Conservation (phyloP, 2,329 filamentous ascomycete genomes). For the Pestalotiopsis sp. region DNA sequence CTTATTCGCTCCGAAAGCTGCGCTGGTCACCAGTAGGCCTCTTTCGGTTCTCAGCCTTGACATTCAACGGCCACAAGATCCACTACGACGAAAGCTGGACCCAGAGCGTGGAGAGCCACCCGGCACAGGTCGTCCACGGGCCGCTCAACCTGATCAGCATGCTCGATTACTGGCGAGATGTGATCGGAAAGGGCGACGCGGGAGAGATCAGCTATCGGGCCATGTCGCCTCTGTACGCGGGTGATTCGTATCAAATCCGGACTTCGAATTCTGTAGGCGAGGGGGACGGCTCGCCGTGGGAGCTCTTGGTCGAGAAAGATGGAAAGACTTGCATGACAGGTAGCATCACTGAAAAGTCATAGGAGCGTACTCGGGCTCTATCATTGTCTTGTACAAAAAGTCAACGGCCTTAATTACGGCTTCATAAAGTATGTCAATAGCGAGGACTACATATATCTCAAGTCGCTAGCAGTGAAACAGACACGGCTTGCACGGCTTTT, state of each 20-base stretch:
- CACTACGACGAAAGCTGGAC: slow-evolving; percentile 76
- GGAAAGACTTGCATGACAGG: slow-evolving; percentile 39
- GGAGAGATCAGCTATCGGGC: slow-evolving; percentile 66
- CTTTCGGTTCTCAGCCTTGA: slow-evolving; percentile 83
- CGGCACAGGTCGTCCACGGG: slow-evolving; percentile 75
- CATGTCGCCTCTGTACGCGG: slow-evolving; percentile 69
- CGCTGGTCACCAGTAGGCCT: slow-evolving; percentile 55
- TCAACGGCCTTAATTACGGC: not conserved
- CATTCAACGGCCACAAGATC: slow-evolving; percentile 85
- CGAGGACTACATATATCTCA: too few species aligned
- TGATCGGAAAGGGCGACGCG: slow-evolving; percentile 34
- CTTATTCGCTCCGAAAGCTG: slow-evolving; percentile 31
- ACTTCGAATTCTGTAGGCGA: slow-evolving; percentile 40
- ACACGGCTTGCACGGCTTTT: not conserved
- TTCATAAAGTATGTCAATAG: not conserved
- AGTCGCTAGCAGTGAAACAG: not conserved
- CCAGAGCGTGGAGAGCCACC: slow-evolving; percentile 67
- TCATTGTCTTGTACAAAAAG: not conserved
- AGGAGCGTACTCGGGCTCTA: not conserved
- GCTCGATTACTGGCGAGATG: slow-evolving; percentile 67
- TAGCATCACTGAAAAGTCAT: slow-evolving; percentile 22
- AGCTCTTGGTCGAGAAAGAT: slow-evolving; percentile 49
- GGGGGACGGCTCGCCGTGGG: slow-evolving; percentile 35
- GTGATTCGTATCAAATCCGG: slow-evolving; percentile 65
- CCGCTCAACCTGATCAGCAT: slow-evolving; percentile 76